These are phyloP conservation scores for Draba incana DNA, from an alignment of 345 rosid species.

Conservation along the genomic window DNA sequence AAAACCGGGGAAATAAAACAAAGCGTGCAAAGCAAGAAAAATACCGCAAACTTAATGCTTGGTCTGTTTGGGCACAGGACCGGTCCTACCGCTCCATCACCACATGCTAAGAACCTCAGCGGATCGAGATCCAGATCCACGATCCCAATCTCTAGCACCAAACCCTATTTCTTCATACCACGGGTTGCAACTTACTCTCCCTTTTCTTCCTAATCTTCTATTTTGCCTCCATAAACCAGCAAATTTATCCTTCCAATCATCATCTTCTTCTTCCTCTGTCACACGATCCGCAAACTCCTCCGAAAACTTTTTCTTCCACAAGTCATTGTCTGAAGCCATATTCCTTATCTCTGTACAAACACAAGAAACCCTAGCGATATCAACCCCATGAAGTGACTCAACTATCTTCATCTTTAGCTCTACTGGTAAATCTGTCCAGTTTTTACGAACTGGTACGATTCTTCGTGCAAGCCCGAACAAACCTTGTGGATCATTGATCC, in stretches of 20 bases:
- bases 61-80: too few relatives aligned
- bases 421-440: slow-evolving; percentile 38
- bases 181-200: background rate
- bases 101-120: background rate
- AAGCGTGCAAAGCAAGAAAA: slow-evolving; percentile 12
- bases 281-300: slow-evolving; percentile 47
- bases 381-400: slow-evolving; percentile 54
- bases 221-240: background rate
- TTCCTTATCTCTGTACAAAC: slow-evolving; percentile 50
- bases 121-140: background rate
- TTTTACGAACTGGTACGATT: background rate
- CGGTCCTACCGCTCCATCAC: background rate
- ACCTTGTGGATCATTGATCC: background rate
- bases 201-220: background rate
- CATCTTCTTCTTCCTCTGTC: background rate
- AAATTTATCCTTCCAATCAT: slow-evolving; percentile 8
- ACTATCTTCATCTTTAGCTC: slow-evolving; percentile 64
- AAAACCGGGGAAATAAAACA: background rate
- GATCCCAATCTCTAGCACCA: background rate
- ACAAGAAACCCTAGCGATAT: slow-evolving; percentile 50
- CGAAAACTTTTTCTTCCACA: slow-evolving; percentile 61
- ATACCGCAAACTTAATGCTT: too few relatives aligned
- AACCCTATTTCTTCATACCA: background rate
- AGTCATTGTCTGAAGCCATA: slow-evolving; percentile 49
- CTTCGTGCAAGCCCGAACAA: background rate